Base-by-base conservation (phyloP, 2,329 filamentous ascomycete species). In the Alternaria ethzedia region DNA sequence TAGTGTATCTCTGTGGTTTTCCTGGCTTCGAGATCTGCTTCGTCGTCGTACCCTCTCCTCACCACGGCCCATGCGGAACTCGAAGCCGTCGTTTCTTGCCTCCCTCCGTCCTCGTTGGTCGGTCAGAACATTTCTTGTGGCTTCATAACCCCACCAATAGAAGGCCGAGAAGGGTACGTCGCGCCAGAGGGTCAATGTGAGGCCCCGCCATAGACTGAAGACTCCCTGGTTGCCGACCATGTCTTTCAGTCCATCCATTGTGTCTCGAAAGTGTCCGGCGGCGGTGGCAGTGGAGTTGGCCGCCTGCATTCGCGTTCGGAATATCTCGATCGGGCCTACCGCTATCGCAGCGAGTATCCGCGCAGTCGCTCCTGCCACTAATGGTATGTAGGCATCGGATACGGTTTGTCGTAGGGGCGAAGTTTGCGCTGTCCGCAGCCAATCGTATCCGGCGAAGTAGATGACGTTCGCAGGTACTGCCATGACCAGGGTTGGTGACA, bases 61-160 rank as follows among this genome's bases (percentile, higher is more conserved):
- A 9, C 78, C 78, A 15, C 72, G 72, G 12, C 77, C 77, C 45
- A 75, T 63, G 28, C 72, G 73, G 60, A 79, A 79, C 36, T 80
- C 77, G 41, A 72, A 57, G 2, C 73, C 69, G 17, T 75, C 68
- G 26, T 71, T 59, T 64, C 73, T 72, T 46, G 75, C 73, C 20
- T 73, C 70, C 83, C 82, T 76, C 86, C 87, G 68, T 59, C 82
- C 80, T 50, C 94, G 89, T 52, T 88, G 81, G 70, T 94, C 90
- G 1, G 89, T 91, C 61, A 98, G 81, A 56, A 83, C 82, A 23
- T 89, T 88, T 57, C 94, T 89, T 59, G 95, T 90, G 17, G 88
- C 89, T 82, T 99, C 96, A 78, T 99, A 99, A 12, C 96, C 95
- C 89, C 92, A 96, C 96, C 96, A 99, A 83, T 99, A 99, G 47